Conservation (phyloP, 2,329 filamentous ascomycete species). For the Scortechinia acanthostroma region DNA sequence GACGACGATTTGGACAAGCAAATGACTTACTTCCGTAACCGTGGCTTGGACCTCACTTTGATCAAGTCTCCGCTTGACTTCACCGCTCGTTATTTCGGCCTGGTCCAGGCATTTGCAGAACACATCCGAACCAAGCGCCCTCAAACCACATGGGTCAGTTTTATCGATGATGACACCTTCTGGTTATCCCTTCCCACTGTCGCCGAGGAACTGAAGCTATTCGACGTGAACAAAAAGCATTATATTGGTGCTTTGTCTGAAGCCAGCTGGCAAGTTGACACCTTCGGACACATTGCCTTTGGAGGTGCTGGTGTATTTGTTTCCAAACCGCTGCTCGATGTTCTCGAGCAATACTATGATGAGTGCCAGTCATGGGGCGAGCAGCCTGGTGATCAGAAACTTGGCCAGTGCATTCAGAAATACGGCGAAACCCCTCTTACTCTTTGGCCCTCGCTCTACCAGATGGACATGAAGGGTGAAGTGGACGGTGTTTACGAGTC, state of each 20-base stretch:
- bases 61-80: slow-evolving; percentile 26
- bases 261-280: slow-evolving; percentile 30
- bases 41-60: slow-evolving; percentile 26
- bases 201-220: slow-evolving; percentile 24
- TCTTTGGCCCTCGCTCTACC: slow-evolving; percentile 28
- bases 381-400: slow-evolving; percentile 31
- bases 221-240: slow-evolving; percentile 26
- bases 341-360: slow-evolving; percentile 24
- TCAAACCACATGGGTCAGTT: slow-evolving; percentile 28
- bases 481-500: slow-evolving; percentile 31
- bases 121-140: slow-evolving; percentile 25
- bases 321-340: slow-evolving; percentile 25
- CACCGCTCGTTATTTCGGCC: slow-evolving; percentile 29
- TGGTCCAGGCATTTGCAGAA: slow-evolving; percentile 26
- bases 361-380: slow-evolving; percentile 29
- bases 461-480: slow-evolving; percentile 31
- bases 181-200: slow-evolving; percentile 26
- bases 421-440: slow-evolving; percentile 26
- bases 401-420: slow-evolving; percentile 28
- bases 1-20: slow-evolving; percentile 25
- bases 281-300: slow-evolving; percentile 30
- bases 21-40: slow-evolving; percentile 28
- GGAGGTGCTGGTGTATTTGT: slow-evolving; percentile 32
- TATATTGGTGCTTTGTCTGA: slow-evolving; percentile 31
- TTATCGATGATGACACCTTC: slow-evolving; percentile 32